A percentile compares a stretch with the other conserved stretches of the same genome.
Evolutionary conservation across 768 basidiomycete genomes (phyloP).

Genomic region (Calocera cornea): DNA sequence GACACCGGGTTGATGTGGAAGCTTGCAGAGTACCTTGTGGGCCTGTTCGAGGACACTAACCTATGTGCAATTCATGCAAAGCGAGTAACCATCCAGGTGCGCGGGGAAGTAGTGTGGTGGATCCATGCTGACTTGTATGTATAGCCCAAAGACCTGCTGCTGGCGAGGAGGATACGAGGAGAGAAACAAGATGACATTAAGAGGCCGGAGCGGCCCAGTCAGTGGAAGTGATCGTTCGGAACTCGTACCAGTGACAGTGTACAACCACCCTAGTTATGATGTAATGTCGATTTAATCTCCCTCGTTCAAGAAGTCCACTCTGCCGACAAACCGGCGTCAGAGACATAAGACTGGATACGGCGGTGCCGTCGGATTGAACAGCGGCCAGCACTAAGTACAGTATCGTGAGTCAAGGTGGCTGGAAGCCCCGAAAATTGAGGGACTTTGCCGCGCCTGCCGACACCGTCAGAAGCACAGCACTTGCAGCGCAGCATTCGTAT

Average conservation of each 20-base stretch:
- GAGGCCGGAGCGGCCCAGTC: too few relatives aligned
- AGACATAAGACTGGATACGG: background rate
- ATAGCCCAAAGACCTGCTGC: slow-evolving; percentile 13
- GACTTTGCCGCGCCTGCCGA: background rate
- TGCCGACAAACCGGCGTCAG: too few relatives aligned
- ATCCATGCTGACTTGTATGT: background rate
- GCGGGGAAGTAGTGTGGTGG: background rate
- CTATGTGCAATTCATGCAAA: slow-evolving; percentile 18
- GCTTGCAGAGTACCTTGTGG: background rate
- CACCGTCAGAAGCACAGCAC: background rate
- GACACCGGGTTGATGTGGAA: background rate
- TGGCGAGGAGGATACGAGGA: background rate
- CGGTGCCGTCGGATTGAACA: background rate
- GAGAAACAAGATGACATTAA: too few relatives aligned
- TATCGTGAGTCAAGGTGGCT: background rate
- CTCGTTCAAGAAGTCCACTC: background rate
- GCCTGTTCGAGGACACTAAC: slow-evolving; percentile 6
- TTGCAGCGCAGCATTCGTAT: background rate
- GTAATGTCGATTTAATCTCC: background rate
- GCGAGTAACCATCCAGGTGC: slow-evolving; percentile 17
- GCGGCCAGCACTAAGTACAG: background rate
- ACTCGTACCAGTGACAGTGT: too few relatives aligned
- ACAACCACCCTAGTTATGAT: too few relatives aligned
- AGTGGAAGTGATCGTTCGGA: too few relatives aligned
- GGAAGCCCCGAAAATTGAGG: background rate